Base-by-base conservation (phyloP, 1,284 basidiomycete genomes). In the Apiotrichum akiyoshidainum region DNA sequence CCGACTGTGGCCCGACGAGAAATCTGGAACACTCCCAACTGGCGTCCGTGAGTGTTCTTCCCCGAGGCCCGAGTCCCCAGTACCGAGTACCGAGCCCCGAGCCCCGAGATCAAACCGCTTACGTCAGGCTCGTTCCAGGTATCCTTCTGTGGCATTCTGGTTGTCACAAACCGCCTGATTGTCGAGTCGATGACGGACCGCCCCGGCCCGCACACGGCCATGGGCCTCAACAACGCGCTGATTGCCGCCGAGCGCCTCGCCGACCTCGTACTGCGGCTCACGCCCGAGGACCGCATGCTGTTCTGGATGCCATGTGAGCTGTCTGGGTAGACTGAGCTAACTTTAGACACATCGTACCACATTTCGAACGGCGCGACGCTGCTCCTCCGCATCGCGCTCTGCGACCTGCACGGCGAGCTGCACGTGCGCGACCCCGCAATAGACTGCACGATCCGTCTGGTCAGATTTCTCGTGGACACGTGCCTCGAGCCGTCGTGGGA, bases 231-330 rank as follows among this genome's bases (percentile, higher is more conserved):
- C 0, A 58, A 57, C 11, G 66, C 64, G 0, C 55, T 68, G 0
- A 35, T 16, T 0, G 49, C 63, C 1, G 63, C 61, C 31, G 51
- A 64, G 11, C 40, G 47, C 0, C 44, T 66, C 5, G 60, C 68
- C n/a, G 49, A 58, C 9, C 59, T 68, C 40, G 54, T 70, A 1
- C 47, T 58, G 26, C 45, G 44, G 9, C 51, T 74, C 1, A 55
- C 42, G 2, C 19, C 45, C 1, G 51, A 40, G 1, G 68, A 71
- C 19, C 55, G 59, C 7, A 53, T 47, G 11, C 42, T 54, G 19
- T 73, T 68, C 51, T 74, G 72, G 72, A 63, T 67, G 52, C 69
- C 70, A 11, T 72, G 72, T 74, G 19, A 55, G 70, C 7, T 63
- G 1, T 0, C 7, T 4, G 1, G 17, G 14, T 1, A 2, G 31